phyloP scores from a whole-genome alignment of 2,329 filamentous ascomycete species.

The Colletotrichum cordylinicola region DNA sequence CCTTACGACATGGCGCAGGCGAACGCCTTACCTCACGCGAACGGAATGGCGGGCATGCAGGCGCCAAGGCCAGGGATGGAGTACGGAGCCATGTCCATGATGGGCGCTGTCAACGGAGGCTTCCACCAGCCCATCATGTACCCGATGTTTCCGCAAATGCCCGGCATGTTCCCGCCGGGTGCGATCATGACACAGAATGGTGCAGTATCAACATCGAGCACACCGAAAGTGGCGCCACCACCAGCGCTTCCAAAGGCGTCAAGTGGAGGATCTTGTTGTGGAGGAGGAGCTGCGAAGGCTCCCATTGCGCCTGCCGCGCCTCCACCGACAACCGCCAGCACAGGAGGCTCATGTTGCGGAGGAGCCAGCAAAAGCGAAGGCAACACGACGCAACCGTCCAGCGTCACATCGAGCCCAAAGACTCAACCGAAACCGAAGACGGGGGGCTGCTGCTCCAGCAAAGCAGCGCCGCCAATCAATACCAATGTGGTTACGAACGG shows the following conservation, averaged over 20 bases:
- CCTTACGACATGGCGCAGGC: constrained; percentile 29
- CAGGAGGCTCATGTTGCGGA: constrained; percentile 26
- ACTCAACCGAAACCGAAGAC: constrained; percentile 21
- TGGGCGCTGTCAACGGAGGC: constrained; percentile 15
- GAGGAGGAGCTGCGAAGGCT: background rate
- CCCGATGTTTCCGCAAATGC: constrained; percentile 17
- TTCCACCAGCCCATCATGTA: constrained; percentile 21
- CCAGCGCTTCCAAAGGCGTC: background rate
- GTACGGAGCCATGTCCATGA: constrained; percentile 18
- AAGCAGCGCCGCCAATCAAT: constrained; percentile 16
- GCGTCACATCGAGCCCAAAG: constrained; percentile 20
- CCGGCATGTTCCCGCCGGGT: background rate
- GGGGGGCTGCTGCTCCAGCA: constrained; percentile 43
- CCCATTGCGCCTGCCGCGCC: background rate
- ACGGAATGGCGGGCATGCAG: constrained; percentile 24
- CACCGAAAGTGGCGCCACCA: background rate
- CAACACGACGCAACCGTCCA: constrained; percentile 10
- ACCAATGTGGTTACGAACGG: constrained; percentile 8
- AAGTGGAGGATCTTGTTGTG: constrained; percentile 12
- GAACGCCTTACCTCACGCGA: constrained; percentile 21
- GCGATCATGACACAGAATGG: constrained; percentile 2
- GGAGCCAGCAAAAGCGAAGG: constrained; percentile 19
- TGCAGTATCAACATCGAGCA: background rate
- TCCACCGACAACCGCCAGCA: background rate
- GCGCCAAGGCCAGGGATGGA: constrained; percentile 9